Evolutionary conservation across 2,329 filamentous ascomycete species (phyloP).

Genomic region (Elsinoe ampelina): DNA sequence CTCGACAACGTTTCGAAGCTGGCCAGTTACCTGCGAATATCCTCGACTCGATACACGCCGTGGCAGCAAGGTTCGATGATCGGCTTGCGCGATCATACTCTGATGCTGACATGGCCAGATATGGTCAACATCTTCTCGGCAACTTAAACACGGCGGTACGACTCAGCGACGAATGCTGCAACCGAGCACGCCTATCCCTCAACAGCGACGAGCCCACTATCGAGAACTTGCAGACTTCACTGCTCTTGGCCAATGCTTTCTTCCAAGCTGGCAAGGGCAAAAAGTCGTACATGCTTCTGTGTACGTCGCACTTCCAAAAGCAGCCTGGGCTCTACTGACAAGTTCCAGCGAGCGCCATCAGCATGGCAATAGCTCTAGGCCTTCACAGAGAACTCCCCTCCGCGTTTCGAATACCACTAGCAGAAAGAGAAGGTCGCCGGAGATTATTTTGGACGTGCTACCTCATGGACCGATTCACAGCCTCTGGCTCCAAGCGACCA

Average conservation of each 20-base stretch:
- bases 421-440: slow-evolving; percentile 66
- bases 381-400: slow-evolving; percentile 66
- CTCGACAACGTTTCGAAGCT: slow-evolving; percentile 61
- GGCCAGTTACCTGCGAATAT: slow-evolving; percentile 51
- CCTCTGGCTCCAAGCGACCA: slow-evolving; percentile 71
- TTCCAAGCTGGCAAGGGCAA: slow-evolving; percentile 71
- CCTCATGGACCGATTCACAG: slow-evolving; percentile 72
- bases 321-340: slow-evolving; percentile 27
- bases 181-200: slow-evolving; percentile 58
- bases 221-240: slow-evolving; percentile 64
- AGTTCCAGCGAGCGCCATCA: slow-evolving; percentile 57
- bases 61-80: slow-evolving; percentile 34
- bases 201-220: slow-evolving; percentile 75
- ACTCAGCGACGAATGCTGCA: slow-evolving; percentile 63
- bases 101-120: slow-evolving; percentile 50
- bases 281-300: slow-evolving; percentile 77
- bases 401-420: slow-evolving; percentile 51
- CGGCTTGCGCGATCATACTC: slow-evolving; percentile 32
- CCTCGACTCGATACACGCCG: slow-evolving; percentile 44
- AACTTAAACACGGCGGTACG: slow-evolving; percentile 59
- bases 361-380: slow-evolving; percentile 75
- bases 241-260: slow-evolving; percentile 66
- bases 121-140: slow-evolving; percentile 54
- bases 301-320: slow-evolving; percentile 36
- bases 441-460: slow-evolving; percentile 88